These are phyloP conservation scores for Lactifluus piperatus DNA, from an alignment of 768 basidiomycete genomes.

Conservation along the genomic window DNA sequence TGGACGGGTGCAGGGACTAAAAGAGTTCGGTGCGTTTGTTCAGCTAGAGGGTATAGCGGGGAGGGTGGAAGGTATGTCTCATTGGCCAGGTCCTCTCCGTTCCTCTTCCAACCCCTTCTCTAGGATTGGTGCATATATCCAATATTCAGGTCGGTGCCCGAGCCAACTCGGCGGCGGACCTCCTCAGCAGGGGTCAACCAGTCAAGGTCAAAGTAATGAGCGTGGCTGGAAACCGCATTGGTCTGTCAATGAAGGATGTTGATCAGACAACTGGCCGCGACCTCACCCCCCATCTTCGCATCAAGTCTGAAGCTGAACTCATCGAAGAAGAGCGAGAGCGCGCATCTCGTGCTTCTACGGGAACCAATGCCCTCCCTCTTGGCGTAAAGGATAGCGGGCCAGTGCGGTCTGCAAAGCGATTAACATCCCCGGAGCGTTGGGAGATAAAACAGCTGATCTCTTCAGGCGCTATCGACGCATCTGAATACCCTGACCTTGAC, in stretches of 20 bases:
- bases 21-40: conserved; percentile 96
- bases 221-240: conserved; percentile 68
- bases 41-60: conserved; percentile 80
- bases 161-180: conserved; percentile 78
- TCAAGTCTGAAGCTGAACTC: conserved; percentile 90
- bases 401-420: conserved; percentile 73
- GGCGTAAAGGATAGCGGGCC: conserved; percentile 44
- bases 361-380: conserved; percentile 83
- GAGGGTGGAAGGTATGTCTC: conserved; percentile 74
- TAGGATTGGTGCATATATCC: conserved; percentile 97
- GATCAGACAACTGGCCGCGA: conserved; percentile 88
- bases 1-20: conserved; percentile 75
- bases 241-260: conserved; percentile 96
- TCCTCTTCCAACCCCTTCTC: neutral
- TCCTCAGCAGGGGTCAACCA: conserved; percentile 72
- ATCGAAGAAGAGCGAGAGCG: conserved; percentile 62
- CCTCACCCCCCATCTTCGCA: conserved; percentile 87
- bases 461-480: conserved; percentile 83
- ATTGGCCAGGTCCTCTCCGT: conserved; percentile 7
- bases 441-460: conserved; percentile 99
- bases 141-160: conserved; percentile 81
- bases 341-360: conserved; percentile 59
- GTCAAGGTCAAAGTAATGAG: conserved; percentile 98
- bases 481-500: conserved; percentile 90
- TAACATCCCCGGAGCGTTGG: conserved; percentile 97